A percentile compares a stretch with the other conserved stretches of the same genome.
Evolutionary conservation across 306 rosid species (phyloP).

Genomic region (Arachis hypogaea): DNA sequence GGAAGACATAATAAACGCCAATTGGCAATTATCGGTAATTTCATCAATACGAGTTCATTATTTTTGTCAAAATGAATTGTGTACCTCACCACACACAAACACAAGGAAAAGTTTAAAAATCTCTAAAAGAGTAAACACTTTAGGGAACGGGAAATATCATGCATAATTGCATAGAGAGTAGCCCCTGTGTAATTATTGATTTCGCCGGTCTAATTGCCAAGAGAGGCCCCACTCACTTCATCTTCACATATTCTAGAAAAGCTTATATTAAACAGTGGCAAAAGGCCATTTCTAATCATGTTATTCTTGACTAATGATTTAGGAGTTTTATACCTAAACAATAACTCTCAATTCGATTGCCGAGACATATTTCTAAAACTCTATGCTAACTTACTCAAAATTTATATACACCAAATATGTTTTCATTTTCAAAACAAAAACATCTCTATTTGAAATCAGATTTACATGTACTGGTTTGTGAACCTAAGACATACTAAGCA

Average conservation of each 20-base stretch:
- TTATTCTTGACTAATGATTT: not conserved
- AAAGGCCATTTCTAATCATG: not conserved
- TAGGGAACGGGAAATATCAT: not conserved
- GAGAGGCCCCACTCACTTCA: not conserved
- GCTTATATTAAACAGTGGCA: not conserved
- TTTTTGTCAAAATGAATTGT: not conserved
- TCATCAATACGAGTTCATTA: not conserved
- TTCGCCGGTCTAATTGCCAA: not conserved
- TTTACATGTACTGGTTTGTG: constrained; percentile 21
- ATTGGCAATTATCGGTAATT: too few relatives aligned
- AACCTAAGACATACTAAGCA: constrained; percentile 14
- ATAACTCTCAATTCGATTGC: not conserved
- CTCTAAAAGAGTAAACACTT: not conserved
- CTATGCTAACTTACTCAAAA: not conserved
- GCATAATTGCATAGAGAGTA: not conserved
- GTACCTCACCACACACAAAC: not conserved
- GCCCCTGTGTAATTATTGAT: not conserved
- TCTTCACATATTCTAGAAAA: not conserved
- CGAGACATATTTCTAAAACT: not conserved
- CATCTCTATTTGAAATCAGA: constrained; percentile 16
- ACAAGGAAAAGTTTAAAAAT: not conserved
- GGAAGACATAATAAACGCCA: too few relatives aligned
- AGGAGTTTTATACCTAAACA: not conserved
- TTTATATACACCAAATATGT: too few relatives aligned
- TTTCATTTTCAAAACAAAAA: constrained; percentile 7